Evolutionary conservation across 2,329 filamentous ascomycete genomes (phyloP), one percentile per base, ranked within the genome.

Genomic region (Waltergamsia citrina): DNA sequence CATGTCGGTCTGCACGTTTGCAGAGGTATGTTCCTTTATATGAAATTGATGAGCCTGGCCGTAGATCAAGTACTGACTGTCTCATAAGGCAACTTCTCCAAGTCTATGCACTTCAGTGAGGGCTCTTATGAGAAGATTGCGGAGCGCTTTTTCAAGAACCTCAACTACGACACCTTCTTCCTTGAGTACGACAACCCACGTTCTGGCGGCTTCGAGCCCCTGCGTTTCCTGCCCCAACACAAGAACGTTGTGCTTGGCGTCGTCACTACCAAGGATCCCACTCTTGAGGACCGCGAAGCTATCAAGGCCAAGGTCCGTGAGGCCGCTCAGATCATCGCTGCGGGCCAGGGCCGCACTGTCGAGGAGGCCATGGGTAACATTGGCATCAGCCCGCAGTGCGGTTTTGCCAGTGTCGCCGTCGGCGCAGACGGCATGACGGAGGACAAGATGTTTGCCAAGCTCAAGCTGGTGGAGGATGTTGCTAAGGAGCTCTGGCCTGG

Each of bases 1-100:
- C 78, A 85, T 46, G 61, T 85, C 3, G 81, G 81, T 12, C 70
- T 86, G 9, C 82, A 86, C 53, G 62, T 85, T 38, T 61, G 58
- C 49, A 45, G 58, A 47, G 56, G 50, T 55, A 21, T 35, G 45
- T 36, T 20, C 30, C 22, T 24, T 24, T 24, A 24, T 18, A 19
- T 19, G 7, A 7, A 11, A n/a, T 21, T 11, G 26, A 4, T 23
- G 4, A 3, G 9, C 7, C 22, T 24, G 22, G 8, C 22, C 8
- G 22, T 24, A 24, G 8, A 24, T 24, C n/a, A n/a, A n/a, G n/a
- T n/a, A n/a, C n/a, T n/a, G n/a, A n/a, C n/a, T n/a, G n/a, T n/a
- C n/a, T n/a, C n/a, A n/a, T n/a, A n/a, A 46, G 66, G 67, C 36
- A 80, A 80, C 59, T 79, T 78, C 46, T 67, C 74, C 41, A 70